Base-by-base conservation (phyloP, 371 early-diverging fungal species). In the Rhizopus arrhizus region DNA sequence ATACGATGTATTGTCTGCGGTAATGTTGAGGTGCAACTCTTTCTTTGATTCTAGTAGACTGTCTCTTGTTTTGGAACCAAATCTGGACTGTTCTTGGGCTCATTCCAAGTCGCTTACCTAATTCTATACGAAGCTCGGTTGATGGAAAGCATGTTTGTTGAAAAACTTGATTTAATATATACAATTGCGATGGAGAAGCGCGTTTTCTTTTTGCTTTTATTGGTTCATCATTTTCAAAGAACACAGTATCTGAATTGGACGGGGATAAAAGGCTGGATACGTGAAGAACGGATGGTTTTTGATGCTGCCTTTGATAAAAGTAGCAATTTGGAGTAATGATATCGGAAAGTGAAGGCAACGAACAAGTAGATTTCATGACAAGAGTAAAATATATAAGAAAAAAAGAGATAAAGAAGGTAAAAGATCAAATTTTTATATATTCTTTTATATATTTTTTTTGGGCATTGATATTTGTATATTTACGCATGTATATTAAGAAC, bases 11-110 rank as follows among this genome's bases (percentile, higher is more conserved):
- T 40, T 31, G 36, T 40, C 46, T 8, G 28, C 48, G 55, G n/a
- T 55, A 41, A 11, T 55, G 55, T 13, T 32, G 55, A 29, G 13
- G 22, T 4, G 45, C 45, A 33, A 46, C 29, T 47, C 52, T 47
- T 40, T 55, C 49, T 58, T 46, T 35, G 28, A 56, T 59, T 59
- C 65, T 42, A 36, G 69, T 56, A 0, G 80, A 76, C 61, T 86
- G 88, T n/a, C 97, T 83, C 59, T 91, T 88, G 76, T 97, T 97
- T 72, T 97, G 97, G 74, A 97, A 97, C 97, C 97, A 95, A 33
- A 95, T 92, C 68, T 97, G 94, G 4, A 96, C 91, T n/a, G 90
- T 85, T 75, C 82, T 54, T 74, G 71, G 69, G 45, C 77, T 93
- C 96, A 97, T 97, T 40, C 89, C 86, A 28, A 95, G 83, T 61